Percentiles rank a stretch among this genome's conserved stretches.
Conservation (phyloP, 805 yeast genomes). For the Wickerhamomyces silvicola region DNA sequence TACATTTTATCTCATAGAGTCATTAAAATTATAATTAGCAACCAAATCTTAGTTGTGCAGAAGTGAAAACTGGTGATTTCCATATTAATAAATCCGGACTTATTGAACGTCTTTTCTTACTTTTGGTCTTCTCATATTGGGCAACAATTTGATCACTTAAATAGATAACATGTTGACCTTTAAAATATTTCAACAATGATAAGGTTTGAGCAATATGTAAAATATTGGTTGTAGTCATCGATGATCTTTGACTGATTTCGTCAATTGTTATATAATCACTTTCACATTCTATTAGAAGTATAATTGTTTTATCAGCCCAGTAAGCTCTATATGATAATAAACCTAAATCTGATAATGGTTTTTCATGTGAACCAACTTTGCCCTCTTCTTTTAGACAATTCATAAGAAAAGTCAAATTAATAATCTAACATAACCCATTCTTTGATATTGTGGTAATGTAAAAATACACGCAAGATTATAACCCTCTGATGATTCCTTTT, state of each 20-base stretch:
- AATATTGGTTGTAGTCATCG: constrained; percentile 96
- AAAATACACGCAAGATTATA: constrained; percentile 96
- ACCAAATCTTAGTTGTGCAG: constrained; percentile 92
- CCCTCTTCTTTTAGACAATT: constrained; percentile 80
- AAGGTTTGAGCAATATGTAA: constrained; percentile 88
- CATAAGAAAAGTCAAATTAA: constrained; percentile 91
- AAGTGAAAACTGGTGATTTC: constrained; percentile 94
- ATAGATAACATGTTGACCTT: constrained; percentile 89
- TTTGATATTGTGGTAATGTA: constrained; percentile 92
- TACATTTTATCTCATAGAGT: not conserved
- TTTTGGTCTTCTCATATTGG: constrained; percentile 60
- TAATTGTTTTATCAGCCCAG: constrained; percentile 89
- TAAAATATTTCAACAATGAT: constrained; percentile 84
- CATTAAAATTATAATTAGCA: constrained; percentile 46
- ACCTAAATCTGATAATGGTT: constrained; percentile 93
- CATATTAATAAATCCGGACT: constrained; percentile 70
- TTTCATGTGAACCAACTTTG: constrained; percentile 94
- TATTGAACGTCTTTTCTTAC: constrained; percentile 68
- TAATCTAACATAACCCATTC: constrained; percentile 89
- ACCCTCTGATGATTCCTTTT: constrained; percentile 90
- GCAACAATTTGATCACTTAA: constrained; percentile 77
- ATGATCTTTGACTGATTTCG: constrained; percentile 76
- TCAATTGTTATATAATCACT: constrained; percentile 66
- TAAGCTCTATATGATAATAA: constrained; percentile 87
- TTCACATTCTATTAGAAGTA: constrained; percentile 56